Base-by-base conservation (phyloP, 352 stramenopile species). In the Achlya hypogyna region DNA sequence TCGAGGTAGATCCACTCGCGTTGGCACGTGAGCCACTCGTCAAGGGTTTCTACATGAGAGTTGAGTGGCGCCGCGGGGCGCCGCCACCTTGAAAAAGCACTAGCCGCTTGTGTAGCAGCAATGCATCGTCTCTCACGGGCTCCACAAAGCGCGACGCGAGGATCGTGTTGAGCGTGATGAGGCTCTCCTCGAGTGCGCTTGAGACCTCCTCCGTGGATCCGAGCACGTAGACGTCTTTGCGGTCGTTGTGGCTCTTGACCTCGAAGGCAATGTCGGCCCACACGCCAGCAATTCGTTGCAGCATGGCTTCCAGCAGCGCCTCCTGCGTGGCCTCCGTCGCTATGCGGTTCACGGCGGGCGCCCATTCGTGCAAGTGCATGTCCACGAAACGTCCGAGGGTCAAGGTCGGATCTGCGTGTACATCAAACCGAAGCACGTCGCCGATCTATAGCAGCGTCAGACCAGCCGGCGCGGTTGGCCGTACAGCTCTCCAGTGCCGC, bases 181-280 rank as follows among this genome's bases (percentile, higher is more conserved):
- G 76, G 0, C 88, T 96, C 62, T 98, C 91, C 69, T 98, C 91
- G 9, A 97, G 69, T 29, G 74, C 79, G 6, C 84, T 76, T 23
- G 93, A 84, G 5, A 97, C 75, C 35, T 83, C 78, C 31, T 90
- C 87, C n/a, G 84, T 77, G 27, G 87, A 82, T 0, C 79, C 76
- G 0, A 97, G 72, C 23, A 98, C 78, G 63, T 76, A 96, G 58
- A 89, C 76, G 49, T 97, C 91, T 64, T 95, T 97, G 5, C 70
- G 75, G 51, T 97, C 90, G 58, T 97, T 97, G 77, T 97, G 95
- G 2, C 69, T 51, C 60, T 89, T 89, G 18, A 97, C 81, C 16
- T 97, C 87, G 31, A 98, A 93, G 53, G 95, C 81, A 29, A 87
- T 81, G 16, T 71, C 74, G 53, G 92, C 79, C 91, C 91, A 98